phyloP scores from a whole-genome alignment of 257 asterid genomes.

The Jasminum sambac region DNA sequence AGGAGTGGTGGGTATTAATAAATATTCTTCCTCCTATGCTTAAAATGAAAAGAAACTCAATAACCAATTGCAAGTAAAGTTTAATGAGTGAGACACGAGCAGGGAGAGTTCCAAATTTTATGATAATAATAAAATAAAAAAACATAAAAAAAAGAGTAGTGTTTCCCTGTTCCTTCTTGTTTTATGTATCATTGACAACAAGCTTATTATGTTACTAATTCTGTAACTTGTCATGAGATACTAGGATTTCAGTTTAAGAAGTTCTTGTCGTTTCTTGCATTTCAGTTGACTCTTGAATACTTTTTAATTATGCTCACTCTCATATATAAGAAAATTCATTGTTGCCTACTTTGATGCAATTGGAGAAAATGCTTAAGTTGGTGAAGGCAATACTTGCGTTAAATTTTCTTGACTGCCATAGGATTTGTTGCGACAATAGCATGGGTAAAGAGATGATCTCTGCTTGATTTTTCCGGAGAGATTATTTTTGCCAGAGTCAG shows the following conservation, averaged over 20 bases:
- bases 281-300: neutral
- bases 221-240: slow-evolving; percentile 12
- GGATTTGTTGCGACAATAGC: neutral
- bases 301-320: neutral
- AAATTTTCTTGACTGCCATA: neutral
- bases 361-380: slow-evolving; percentile 2
- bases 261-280: neutral
- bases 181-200: slow-evolving; percentile 8
- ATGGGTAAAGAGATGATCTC: neutral
- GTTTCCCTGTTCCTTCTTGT: slow-evolving; percentile 1
- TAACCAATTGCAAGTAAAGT: neutral
- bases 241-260: slow-evolving; percentile 14
- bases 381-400: slow-evolving; percentile 6
- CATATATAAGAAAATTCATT: neutral
- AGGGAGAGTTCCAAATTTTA: neutral
- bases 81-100: neutral
- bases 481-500: neutral
- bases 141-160: slow-evolving; percentile 16
- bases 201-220: neutral
- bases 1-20: neutral
- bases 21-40: neutral
- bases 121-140: no score
- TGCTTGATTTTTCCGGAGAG: neutral
- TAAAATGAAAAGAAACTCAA: slow-evolving; percentile 1
- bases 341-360: slow-evolving; percentile 3